These are phyloP conservation scores for Rheum nobile DNA, from an alignment of 148 eudicot genomes.

Conservation along the genomic window DNA sequence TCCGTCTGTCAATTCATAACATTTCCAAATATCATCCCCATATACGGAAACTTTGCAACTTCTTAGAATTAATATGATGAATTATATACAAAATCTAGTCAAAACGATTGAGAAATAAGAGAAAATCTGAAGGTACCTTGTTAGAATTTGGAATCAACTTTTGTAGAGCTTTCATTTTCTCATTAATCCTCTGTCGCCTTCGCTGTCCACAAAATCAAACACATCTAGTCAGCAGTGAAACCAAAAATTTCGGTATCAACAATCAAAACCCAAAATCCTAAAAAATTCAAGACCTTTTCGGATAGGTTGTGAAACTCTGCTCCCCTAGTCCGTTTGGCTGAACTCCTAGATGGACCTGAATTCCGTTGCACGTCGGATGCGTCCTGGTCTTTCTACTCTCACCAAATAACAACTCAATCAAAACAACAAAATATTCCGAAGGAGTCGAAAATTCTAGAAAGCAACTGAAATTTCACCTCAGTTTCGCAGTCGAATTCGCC, in stretches of 20 bases:
- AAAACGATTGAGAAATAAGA: background rate
- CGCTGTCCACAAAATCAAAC: constrained; percentile 37
- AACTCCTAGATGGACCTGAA: constrained; percentile 30
- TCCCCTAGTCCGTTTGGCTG: constrained; percentile 65
- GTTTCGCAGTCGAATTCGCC: constrained; percentile 29
- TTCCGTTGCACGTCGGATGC: constrained; percentile 17
- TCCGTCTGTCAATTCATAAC: constrained; percentile 42
- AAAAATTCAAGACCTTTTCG: constrained; percentile 46
- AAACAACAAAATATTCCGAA: background rate
- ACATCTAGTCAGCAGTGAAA: constrained; percentile 1
- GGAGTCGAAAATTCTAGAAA: background rate
- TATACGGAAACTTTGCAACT: background rate
- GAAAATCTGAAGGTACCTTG: constrained; percentile 30
- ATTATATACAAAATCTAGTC: background rate
- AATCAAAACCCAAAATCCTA: background rate
- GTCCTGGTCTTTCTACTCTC: background rate
- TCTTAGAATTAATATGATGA: background rate
- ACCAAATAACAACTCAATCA: background rate
- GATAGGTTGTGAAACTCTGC: constrained; percentile 83
- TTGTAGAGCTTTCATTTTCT: constrained; percentile 84
- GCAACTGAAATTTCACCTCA: constrained; percentile 21
- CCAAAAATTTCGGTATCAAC: background rate
- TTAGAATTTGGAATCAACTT: constrained; percentile 78
- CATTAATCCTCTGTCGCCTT: constrained; percentile 81
- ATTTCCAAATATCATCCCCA: background rate